A percentile compares a stretch with the other conserved stretches of the same genome.
These are phyloP conservation scores for Candida arabinofermentans DNA, from an alignment of 805 yeast species.

Conservation along the genomic window DNA sequence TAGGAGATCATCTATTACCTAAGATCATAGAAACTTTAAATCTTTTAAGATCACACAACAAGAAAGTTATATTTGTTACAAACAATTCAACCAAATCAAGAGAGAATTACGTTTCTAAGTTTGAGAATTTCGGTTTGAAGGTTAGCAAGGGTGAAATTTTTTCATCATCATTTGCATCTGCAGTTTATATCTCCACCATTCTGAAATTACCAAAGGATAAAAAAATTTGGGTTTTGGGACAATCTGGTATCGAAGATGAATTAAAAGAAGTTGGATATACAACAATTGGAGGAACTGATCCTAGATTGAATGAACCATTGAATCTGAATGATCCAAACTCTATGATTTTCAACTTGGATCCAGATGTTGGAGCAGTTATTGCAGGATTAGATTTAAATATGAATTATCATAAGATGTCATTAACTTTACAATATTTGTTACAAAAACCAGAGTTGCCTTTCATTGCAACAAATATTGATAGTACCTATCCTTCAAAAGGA, in stretches of 20 bases:
- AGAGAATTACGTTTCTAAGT: conserved; percentile 68
- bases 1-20: conserved; percentile 80
- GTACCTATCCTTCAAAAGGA: conserved; percentile 90
- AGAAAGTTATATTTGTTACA: conserved; percentile 83
- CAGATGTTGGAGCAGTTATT: conserved; percentile 78
- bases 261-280: conserved; percentile 67
- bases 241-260: conserved; percentile 80
- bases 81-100: conserved; percentile 94
- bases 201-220: conserved; percentile 66
- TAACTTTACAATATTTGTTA: conserved; percentile 75
- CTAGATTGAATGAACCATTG: conserved; percentile 48
- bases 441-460: conserved; percentile 58
- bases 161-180: conserved; percentile 89
- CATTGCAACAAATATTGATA: conserved; percentile 91
- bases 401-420: conserved; percentile 78
- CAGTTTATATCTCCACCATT: conserved; percentile 77
- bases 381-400: conserved; percentile 78
- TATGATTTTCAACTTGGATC: conserved; percentile 58
- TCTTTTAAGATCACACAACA: conserved; percentile 49
- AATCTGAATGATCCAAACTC: conserved; percentile 55
- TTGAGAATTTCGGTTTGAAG: conserved; percentile 53
- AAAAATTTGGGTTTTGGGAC: conserved; percentile 90
- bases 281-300: conserved; percentile 82
- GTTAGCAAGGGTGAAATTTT: conserved; percentile 66
- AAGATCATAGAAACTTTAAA: conserved; percentile 70